These are phyloP conservation scores for Phytophthora idaei DNA, from an alignment of 352 stramenopile species.

Conservation along the genomic window DNA sequence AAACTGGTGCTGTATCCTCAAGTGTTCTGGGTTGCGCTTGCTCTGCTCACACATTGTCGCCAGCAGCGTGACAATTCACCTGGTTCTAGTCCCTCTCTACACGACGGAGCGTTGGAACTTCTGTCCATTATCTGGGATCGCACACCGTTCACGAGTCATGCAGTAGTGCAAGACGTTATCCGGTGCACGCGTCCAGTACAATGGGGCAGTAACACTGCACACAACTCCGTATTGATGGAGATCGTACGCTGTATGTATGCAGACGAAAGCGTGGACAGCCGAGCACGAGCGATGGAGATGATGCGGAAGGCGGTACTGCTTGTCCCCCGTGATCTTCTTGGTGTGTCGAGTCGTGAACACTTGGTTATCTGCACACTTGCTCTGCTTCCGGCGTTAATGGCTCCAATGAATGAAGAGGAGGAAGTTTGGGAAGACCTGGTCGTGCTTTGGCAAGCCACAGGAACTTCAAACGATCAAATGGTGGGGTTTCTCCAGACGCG, in stretches of 20 bases:
- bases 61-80: constrained; percentile 18
- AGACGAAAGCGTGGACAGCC: constrained; percentile 8
- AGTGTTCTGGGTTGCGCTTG: constrained; percentile 73
- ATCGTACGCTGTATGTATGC: constrained; percentile 46
- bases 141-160: constrained; percentile 50
- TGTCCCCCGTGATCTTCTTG: constrained; percentile 42
- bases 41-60: constrained; percentile 66
- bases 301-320: constrained; percentile 31
- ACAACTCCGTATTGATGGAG: constrained; percentile 54
- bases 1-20: constrained; percentile 77
- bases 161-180: constrained; percentile 52
- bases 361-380: constrained; percentile 48
- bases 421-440: constrained; percentile 25
- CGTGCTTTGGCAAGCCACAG: constrained; percentile 17
- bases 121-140: constrained; percentile 52
- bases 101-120: constrained; percentile 43
- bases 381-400: constrained; percentile 40
- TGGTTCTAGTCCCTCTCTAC: constrained; percentile 17
- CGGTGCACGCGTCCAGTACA: constrained; percentile 52
- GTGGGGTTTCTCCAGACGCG: constrained; percentile 15
- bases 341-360: constrained; percentile 41
- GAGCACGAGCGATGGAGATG: constrained; percentile 27
- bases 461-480: constrained; percentile 7
- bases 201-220: constrained; percentile 39
- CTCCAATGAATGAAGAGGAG: background rate